Percentiles rank a stretch among this genome's conserved stretches.
phyloP scores from a whole-genome alignment of 352 stramenopile species.

The Globisporangium heterothallicum region DNA sequence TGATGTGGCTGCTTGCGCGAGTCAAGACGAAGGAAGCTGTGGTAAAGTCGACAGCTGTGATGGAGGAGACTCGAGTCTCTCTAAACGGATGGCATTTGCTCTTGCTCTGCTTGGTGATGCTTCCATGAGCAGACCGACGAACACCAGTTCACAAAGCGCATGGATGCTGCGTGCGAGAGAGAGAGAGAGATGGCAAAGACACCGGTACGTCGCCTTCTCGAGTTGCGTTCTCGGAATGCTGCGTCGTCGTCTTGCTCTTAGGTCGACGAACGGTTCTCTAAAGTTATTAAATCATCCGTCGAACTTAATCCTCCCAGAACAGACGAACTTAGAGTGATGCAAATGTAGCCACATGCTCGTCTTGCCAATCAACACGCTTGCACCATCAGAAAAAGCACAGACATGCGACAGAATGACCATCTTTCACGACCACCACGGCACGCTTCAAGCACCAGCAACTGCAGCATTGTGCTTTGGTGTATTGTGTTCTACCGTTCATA shows the following conservation, averaged over 20 bases:
- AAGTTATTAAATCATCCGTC: not conserved
- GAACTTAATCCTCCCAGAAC: not conserved
- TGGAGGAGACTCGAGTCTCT: not conserved
- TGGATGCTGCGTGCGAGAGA: not conserved
- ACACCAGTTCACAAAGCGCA: not conserved
- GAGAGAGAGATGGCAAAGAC: not conserved
- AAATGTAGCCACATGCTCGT: not conserved
- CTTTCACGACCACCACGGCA: too few species aligned
- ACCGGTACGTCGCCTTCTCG: too few species aligned
- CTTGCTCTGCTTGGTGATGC: not conserved
- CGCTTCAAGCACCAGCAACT: too few species aligned
- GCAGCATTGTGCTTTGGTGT: too few species aligned
- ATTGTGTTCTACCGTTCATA: too few species aligned
- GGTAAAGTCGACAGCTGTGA: not conserved
- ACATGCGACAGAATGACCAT: too few species aligned
- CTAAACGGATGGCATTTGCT: not conserved
- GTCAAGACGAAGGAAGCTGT: not conserved
- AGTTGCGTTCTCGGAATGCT: too few species aligned
- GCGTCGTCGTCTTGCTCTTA: not conserved
- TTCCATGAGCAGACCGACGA: not conserved
- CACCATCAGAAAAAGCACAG: too few species aligned
- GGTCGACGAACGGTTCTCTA: not conserved
- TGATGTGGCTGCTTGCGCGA: not conserved
- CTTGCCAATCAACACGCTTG: not conserved
- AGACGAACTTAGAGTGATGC: not conserved